Percentiles rank a stretch among this genome's conserved stretches.
Conservation (phyloP, 228 moss, liverwort and hornwort genomes). For the Sphagnum fallax region DNA sequence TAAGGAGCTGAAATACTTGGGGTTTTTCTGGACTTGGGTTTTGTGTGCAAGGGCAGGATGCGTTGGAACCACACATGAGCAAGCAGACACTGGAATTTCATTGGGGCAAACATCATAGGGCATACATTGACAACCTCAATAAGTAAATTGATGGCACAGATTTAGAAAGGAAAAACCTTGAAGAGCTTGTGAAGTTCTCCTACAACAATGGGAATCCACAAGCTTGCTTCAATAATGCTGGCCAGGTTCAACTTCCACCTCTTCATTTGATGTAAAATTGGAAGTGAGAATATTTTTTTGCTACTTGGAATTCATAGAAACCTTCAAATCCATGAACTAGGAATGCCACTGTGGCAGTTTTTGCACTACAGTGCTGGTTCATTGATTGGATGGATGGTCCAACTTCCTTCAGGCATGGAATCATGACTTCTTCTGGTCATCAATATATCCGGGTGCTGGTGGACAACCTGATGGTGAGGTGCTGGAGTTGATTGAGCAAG, state of each 20-base stretch:
- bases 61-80: conserved; percentile 91
- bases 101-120: conserved; percentile 84
- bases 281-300: no score
- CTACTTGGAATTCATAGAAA: no score
- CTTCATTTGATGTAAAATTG: no score
- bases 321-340: no score
- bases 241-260: conserved; percentile 64
- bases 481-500: conserved; percentile 48
- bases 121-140: conserved; percentile 76
- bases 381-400: background rate
- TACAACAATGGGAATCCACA: conserved; percentile 95
- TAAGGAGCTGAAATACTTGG: no score
- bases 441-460: conserved; percentile 71
- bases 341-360: background rate
- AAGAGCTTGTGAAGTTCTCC: conserved; percentile 66
- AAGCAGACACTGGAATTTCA: conserved; percentile 76
- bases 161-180: conserved; percentile 54
- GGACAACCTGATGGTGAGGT: conserved; percentile 59
- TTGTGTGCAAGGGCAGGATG: conserved; percentile 37
- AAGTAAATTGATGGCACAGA: conserved; percentile 63
- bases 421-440: conserved; percentile 88
- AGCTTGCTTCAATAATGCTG: conserved; percentile 80
- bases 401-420: conserved; percentile 77
- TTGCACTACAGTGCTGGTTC: background rate
- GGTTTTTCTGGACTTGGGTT: background rate